A percentile compares a stretch with the other conserved stretches of the same genome.
Evolutionary conservation across 352 stramenopile genomes (phyloP).

Genomic region (Phytophthora capsici): DNA sequence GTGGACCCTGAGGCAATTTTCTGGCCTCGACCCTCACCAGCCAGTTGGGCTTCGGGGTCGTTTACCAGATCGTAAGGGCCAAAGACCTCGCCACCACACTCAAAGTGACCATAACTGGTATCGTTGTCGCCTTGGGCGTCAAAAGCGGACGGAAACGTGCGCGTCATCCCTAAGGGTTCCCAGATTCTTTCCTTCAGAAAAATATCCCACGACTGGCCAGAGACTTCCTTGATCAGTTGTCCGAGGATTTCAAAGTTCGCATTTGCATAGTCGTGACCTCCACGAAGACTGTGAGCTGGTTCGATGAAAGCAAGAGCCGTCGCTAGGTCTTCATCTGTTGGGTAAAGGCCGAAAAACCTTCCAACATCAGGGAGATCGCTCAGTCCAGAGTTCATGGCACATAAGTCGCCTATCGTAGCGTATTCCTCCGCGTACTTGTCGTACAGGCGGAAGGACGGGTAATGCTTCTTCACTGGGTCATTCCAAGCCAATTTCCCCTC

Average conservation of each 20-base stretch:
- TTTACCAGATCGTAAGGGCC: slow-evolving; percentile 56
- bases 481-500: slow-evolving; percentile 58
- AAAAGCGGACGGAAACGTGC: slow-evolving; percentile 52
- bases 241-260: slow-evolving; percentile 70
- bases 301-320: slow-evolving; percentile 43
- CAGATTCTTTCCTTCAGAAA: slow-evolving; percentile 61
- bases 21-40: slow-evolving; percentile 11
- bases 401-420: slow-evolving; percentile 58
- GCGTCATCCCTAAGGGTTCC: slow-evolving; percentile 61
- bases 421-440: slow-evolving; percentile 68
- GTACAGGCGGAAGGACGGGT: slow-evolving; percentile 54
- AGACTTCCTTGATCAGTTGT: slow-evolving; percentile 61
- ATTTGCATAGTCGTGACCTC: slow-evolving; percentile 66
- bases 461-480: slow-evolving; percentile 62
- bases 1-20: slow-evolving; percentile 56
- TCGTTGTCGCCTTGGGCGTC: slow-evolving; percentile 36
- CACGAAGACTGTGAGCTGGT: slow-evolving; percentile 50
- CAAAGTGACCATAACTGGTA: slow-evolving; percentile 52
- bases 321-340: slow-evolving; percentile 47
- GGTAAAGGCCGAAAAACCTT: slow-evolving; percentile 43
- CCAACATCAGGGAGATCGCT: slow-evolving; percentile 33
- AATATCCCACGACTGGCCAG: slow-evolving; percentile 50
- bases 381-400: slow-evolving; percentile 69
- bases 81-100: slow-evolving; percentile 48
- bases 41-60: slow-evolving; percentile 42